A percentile compares a stretch with the other conserved stretches of the same genome.
phyloP scores from a whole-genome alignment of 2,329 filamentous ascomycete genomes.

The Cytospora leucostoma region DNA sequence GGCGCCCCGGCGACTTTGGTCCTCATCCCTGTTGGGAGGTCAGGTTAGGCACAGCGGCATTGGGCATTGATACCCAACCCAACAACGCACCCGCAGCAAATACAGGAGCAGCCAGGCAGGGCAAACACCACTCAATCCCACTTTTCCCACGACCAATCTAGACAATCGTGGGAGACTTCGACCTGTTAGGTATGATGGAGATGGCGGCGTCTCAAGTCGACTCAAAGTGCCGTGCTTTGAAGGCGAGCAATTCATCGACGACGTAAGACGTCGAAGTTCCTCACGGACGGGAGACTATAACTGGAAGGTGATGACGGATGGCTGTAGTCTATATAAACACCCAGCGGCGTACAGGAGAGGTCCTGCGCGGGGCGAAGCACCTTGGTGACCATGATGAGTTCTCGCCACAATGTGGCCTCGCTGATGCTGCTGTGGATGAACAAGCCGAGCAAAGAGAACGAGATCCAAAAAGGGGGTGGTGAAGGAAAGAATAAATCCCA shows the following conservation, averaged over 20 bases:
- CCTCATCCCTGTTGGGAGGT: slow-evolving; percentile 20
- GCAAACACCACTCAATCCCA: slow-evolving; percentile 11
- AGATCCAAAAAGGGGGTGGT: slow-evolving; percentile 16
- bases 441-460: neutral
- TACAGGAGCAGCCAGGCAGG: neutral
- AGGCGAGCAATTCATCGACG: neutral
- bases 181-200: slow-evolving; percentile 12
- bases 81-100: slow-evolving; percentile 3
- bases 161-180: neutral
- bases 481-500: slow-evolving; percentile 3
- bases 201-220: slow-evolving; percentile 11
- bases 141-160: slow-evolving; percentile 16
- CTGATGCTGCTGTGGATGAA: neutral
- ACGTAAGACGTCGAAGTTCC: neutral
- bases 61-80: slow-evolving; percentile 21
- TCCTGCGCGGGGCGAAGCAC: neutral
- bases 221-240: slow-evolving; percentile 4
- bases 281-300: neutral
- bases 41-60: slow-evolving; percentile 21
- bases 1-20: slow-evolving; percentile 8
- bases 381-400: neutral
- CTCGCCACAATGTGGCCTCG: neutral
- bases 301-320: neutral
- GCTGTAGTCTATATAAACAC: neutral
- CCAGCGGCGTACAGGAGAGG: neutral